Conservation (phyloP, 129 eudicot genomes). For the Chrysanthemum seticuspe region DNA sequence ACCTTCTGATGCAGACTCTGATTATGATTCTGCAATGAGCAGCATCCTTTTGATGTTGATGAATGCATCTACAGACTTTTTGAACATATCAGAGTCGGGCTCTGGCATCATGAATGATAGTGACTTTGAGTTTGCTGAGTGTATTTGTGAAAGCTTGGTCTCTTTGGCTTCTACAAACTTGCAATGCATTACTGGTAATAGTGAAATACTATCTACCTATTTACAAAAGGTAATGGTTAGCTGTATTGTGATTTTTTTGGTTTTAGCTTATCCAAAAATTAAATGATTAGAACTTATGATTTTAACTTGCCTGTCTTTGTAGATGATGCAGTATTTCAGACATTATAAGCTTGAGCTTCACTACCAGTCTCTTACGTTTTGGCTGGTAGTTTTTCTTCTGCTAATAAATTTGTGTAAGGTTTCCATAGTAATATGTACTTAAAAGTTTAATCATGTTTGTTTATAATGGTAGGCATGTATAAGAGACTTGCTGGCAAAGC, state of each 20-base stretch:
- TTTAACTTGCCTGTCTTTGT: slow-evolving; percentile 35
- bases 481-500: slow-evolving; percentile 71
- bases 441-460: slow-evolving; percentile 19
- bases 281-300: not conserved
- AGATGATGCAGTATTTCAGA: slow-evolving; percentile 96
- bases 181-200: slow-evolving; percentile 69
- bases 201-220: slow-evolving; percentile 48
- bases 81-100: slow-evolving; percentile 47
- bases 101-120: slow-evolving; percentile 45
- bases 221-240: slow-evolving; percentile 71
- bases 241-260: slow-evolving; percentile 8
- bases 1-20: slow-evolving; percentile 73
- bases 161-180: slow-evolving; percentile 82
- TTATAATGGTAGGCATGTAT: slow-evolving; percentile 53
- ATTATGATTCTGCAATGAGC: slow-evolving; percentile 82
- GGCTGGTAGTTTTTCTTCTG: slow-evolving; percentile 70
- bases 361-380: slow-evolving; percentile 76
- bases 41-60: slow-evolving; percentile 68
- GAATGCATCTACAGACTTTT: slow-evolving; percentile 75
- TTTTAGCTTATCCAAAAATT: not conserved
- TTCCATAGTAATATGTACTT: slow-evolving; percentile 22
- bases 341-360: slow-evolving; percentile 81
- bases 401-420: slow-evolving; percentile 16
- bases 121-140: slow-evolving; percentile 79
- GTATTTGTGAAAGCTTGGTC: slow-evolving; percentile 87